Conservation (phyloP, 805 yeast species). For the Saccharomyces kudriavzevii region DNA sequence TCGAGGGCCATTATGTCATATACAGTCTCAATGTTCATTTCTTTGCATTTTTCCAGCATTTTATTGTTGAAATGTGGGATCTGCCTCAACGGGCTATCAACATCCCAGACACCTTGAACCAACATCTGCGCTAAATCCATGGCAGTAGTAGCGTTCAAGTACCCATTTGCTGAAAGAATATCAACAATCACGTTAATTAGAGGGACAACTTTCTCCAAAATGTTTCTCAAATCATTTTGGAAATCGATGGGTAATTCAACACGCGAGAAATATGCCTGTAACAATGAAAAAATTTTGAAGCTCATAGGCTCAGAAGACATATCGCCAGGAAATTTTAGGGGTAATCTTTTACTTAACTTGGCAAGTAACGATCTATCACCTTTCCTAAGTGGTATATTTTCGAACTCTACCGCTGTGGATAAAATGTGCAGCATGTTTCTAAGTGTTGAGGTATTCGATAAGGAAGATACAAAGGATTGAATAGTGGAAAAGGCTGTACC, state of each 20-base stretch:
- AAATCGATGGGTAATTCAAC: slow-evolving; percentile 54
- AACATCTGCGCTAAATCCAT: slow-evolving; percentile 88
- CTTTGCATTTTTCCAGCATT: slow-evolving; percentile 47
- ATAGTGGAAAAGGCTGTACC: slow-evolving; percentile 58
- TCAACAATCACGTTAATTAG: slow-evolving; percentile 67
- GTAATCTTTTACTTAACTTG: slow-evolving; percentile 50
- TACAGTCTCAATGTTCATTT: slow-evolving; percentile 55
- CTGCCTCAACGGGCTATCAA: slow-evolving; percentile 71
- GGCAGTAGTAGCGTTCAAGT: slow-evolving; percentile 64
- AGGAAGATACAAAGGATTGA: slow-evolving; percentile 45
- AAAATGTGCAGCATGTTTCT: slow-evolving; percentile 57
- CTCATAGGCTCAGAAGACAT: slow-evolving; percentile 39
- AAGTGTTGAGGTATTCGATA: slow-evolving; percentile 50
- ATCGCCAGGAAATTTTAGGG: slow-evolving; percentile 42
- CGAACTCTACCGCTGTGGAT: slow-evolving; percentile 67
- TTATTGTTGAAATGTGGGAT: slow-evolving; percentile 54
- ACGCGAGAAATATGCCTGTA: slow-evolving; percentile 79
- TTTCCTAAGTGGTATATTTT: slow-evolving; percentile 50
- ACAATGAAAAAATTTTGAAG: slow-evolving; percentile 61
- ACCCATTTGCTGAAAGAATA: slow-evolving; percentile 70
- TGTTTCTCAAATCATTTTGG: slow-evolving; percentile 43
- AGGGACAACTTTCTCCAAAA: slow-evolving; percentile 43
- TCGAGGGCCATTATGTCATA: slow-evolving; percentile 70
- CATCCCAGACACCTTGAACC: slow-evolving; percentile 78
- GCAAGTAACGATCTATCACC: slow-evolving; percentile 46